These are phyloP conservation scores for Magnolia officinalis DNA, from an alignment of 164 flowering plant genomes.

Conservation along the genomic window DNA sequence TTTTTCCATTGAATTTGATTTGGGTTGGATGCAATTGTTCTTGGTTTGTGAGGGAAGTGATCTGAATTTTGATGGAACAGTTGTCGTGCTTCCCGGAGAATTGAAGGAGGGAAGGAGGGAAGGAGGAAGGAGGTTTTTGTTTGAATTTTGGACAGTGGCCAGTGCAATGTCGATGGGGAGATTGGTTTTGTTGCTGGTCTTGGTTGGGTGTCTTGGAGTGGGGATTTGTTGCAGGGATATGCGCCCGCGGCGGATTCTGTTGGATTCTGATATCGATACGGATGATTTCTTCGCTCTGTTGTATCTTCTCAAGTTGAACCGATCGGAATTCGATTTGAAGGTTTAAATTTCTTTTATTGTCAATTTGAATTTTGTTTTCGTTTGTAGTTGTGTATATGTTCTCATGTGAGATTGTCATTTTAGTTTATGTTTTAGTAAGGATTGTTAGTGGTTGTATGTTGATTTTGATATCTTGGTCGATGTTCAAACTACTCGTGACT, in stretches of 20 bases:
- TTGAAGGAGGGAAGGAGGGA: neutral
- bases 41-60: neutral
- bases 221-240: conserved; percentile 17
- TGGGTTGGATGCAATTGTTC: neutral
- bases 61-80: neutral
- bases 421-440: neutral
- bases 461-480: neutral
- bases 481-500: too few relatives aligned
- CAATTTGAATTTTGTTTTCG: too few relatives aligned
- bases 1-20: neutral
- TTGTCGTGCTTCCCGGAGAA: neutral
- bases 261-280: conserved; percentile 87
- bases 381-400: too few relatives aligned
- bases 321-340: conserved; percentile 71
- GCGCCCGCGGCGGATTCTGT: conserved; percentile 48
- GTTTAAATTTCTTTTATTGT: conserved; percentile 20
- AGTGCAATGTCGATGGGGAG: neutral
- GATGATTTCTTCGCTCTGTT: conserved; percentile 87
- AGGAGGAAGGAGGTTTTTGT: neutral
- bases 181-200: conserved; percentile 1
- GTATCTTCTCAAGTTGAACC: conserved; percentile 76
- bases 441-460: neutral
- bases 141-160: neutral
- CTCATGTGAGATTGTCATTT: neutral
- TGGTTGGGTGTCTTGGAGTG: conserved; percentile 12